Evolutionary conservation across 345 rosid species (phyloP), one percentile per base, ranked within the genome.

Genomic region (Microthlaspi erraticum): DNA sequence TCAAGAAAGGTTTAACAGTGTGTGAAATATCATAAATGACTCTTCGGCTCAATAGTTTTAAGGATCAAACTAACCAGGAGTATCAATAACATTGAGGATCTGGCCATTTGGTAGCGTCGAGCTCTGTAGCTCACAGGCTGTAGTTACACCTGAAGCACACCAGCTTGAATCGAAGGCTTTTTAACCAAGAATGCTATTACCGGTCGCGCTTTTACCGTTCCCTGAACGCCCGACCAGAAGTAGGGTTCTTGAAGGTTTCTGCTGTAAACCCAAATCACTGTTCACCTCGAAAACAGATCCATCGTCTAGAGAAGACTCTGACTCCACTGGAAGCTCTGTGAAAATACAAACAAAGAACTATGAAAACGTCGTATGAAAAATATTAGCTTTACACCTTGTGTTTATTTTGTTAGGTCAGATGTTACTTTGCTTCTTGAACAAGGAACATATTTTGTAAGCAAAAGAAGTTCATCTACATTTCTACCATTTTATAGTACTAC

Each of bases 221-320:
- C 97, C 94, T 0, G 97, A 86, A 32, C 91, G 90, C 9, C 97
- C 95, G 44, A 91, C 88, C 64, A 91, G 68, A 50, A 91, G 91
- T 29, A 62, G 29, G 13, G 66, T 62, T 44, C 66, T 26, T 60
- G 32, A 8, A 41, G 23, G 20, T 60, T 20, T 60, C 10, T 37
- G 14, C 10, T 57, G 31, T 19, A 49, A 5, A 19, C 32, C 54
- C 32, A 49, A 19, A 49, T 19, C 54, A 49, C 3, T 1, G 20
- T 13, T 9, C 20, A 19, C 54, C 8, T 49, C 54, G 7, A 51
- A 11, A 12, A 59, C 46, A 13, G 19, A 20, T 12, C 2, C 13
- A 20, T 20, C 19, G 13, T 39, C 49, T 20, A 34, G 12, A 26
- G 10, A 20, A 12, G 48, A 38, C 20, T 38, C 32, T 23, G 12